These are phyloP conservation scores for Scheffersomyces stipitis DNA, from an alignment of 805 yeast genomes.

Conservation along the genomic window DNA sequence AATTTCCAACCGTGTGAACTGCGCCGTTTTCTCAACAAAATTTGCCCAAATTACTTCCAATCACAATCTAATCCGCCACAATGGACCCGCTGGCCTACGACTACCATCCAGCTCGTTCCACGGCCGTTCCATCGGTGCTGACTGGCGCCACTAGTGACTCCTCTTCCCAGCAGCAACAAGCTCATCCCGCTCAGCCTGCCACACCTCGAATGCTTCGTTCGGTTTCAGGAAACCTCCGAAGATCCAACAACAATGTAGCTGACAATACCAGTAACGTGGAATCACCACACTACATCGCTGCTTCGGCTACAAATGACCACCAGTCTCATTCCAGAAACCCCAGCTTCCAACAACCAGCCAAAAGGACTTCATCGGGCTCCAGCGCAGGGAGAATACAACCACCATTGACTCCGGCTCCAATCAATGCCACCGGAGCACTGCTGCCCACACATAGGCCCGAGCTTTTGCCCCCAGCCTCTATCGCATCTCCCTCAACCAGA, in stretches of 20 bases:
- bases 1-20: no score
- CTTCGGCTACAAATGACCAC: conserved; percentile 7
- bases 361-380: conserved; percentile 3
- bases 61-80: no score
- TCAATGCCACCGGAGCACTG: conserved; percentile 1
- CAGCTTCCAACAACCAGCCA: conserved; percentile 10
- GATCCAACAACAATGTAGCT: conserved; percentile 8
- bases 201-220: conserved; percentile 70
- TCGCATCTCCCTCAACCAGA: conserved; percentile 15
- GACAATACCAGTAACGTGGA: conserved; percentile 11
- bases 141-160: conserved; percentile 3
- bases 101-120: conserved; percentile 6
- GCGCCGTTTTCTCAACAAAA: no score
- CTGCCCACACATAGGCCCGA: conserved; percentile 15
- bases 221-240: conserved; percentile 41
- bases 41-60: no score
- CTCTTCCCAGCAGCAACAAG: conserved; percentile 1
- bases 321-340: conserved; percentile 17
- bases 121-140: no score
- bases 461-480: conserved; percentile 32
- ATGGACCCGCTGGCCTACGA: conserved; percentile 6
- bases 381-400: neutral
- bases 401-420: conserved; percentile 4
- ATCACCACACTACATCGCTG: conserved; percentile 12
- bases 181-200: conserved; percentile 51